Conservation (phyloP, 352 stramenopile genomes). For the Phytopythium montanum region DNA sequence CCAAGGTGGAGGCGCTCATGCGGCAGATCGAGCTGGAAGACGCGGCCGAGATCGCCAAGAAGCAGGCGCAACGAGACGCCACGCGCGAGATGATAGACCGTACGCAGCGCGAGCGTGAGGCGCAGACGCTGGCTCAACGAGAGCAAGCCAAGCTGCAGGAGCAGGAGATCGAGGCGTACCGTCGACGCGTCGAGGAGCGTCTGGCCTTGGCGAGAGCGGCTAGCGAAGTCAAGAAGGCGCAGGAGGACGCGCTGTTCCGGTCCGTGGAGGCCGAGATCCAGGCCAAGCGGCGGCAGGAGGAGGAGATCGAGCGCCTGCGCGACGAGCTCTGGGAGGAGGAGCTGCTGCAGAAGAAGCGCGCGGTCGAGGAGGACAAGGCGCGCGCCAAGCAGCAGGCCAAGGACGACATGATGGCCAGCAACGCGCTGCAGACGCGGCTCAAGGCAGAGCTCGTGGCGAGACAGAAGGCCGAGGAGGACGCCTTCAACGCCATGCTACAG, state of each 20-base stretch:
- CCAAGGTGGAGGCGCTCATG: constrained; percentile 84
- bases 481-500: constrained; percentile 67
- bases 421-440: constrained; percentile 60
- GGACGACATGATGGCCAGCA: constrained; percentile 86
- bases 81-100: constrained; percentile 56
- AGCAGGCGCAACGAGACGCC: constrained; percentile 54
- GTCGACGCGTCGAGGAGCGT: constrained; percentile 37
- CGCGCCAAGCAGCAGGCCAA: constrained; percentile 63
- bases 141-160: constrained; percentile 35
- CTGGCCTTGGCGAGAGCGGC: constrained; percentile 55
- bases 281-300: constrained; percentile 71
- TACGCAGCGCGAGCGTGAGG: constrained; percentile 40
- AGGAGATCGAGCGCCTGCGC: constrained; percentile 85
- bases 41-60: constrained; percentile 56
- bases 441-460: constrained; percentile 52
- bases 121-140: constrained; percentile 15
- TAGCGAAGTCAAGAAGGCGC: constrained; percentile 59
- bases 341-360: constrained; percentile 64
- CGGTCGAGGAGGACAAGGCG: constrained; percentile 71
- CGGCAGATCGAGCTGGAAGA: constrained; percentile 87
- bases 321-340: constrained; percentile 93
- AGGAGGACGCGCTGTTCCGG: constrained; percentile 67
- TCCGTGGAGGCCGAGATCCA: constrained; percentile 85
- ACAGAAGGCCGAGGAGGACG: constrained; percentile 60
- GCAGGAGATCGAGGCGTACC: constrained; percentile 48